Conservation (phyloP, 1,284 basidiomycete species). For the Cryptococcus wingfieldii region DNA sequence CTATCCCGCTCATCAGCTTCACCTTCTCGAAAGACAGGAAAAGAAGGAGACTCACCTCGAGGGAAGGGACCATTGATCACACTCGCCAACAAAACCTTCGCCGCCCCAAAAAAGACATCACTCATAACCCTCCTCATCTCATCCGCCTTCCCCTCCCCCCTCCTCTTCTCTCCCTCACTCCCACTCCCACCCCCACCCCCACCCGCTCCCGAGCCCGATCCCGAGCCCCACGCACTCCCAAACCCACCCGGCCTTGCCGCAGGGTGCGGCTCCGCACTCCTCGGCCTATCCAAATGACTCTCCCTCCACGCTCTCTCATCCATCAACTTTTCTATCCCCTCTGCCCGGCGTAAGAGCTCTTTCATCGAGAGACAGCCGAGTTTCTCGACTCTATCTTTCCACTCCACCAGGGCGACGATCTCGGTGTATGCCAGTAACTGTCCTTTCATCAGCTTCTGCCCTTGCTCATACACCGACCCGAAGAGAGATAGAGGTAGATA, state of each 20-base stretch:
- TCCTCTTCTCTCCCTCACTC: background rate
- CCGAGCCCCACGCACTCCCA: too few relatives aligned
- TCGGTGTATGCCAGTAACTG: constrained; percentile 72
- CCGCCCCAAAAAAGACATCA: constrained; percentile 22
- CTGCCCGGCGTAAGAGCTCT: constrained; percentile 57
- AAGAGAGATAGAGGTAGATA: background rate
- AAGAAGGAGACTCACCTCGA: constrained; percentile 10
- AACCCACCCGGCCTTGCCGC: background rate
- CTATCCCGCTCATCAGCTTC: background rate
- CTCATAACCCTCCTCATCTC: constrained; percentile 13
- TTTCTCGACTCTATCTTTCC: constrained; percentile 55
- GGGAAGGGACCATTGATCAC: constrained; percentile 25
- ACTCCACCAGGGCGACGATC: constrained; percentile 61
- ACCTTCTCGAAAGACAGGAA: background rate
- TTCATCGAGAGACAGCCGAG: constrained; percentile 49
- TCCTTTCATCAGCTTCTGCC: constrained; percentile 14
- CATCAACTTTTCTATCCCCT: constrained; percentile 54
- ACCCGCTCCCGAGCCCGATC: background rate
- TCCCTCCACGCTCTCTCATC: constrained; percentile 22
- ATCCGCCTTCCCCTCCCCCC: background rate
- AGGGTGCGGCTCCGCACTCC: background rate
- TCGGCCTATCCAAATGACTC: constrained; percentile 5
- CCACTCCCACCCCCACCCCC: background rate
- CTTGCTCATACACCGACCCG: too few relatives aligned
- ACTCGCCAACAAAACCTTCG: constrained; percentile 20